Evolutionary conservation across 202 grass and related monocot genomes (phyloP), one percentile per base, ranked within the genome.

Genomic region (Setaria italica): DNA sequence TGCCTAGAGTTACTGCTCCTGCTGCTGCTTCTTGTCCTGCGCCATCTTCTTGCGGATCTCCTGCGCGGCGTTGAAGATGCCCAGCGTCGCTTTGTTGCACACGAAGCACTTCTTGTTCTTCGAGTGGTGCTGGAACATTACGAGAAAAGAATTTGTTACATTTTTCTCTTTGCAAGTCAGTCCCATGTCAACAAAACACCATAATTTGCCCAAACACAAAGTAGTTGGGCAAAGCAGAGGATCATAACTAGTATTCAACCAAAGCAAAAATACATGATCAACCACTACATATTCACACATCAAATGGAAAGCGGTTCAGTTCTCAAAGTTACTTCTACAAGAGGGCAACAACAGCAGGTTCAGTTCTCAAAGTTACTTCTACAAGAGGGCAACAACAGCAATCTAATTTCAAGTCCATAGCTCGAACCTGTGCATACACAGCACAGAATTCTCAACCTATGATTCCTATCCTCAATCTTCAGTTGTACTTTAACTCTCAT

Each of bases 51-150:
- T 97, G 34, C 87, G 87, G 62, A 97, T 92, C 76, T 97, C 92
- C 68, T 89, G 88, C 1, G 88, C 92, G 0, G 89, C 81, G 11
- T 92, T 94, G 85, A 97, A 97, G 35, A 94, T 92, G 56, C 88
- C 94, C 4, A 87, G 79, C 0, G 94, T 92, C n/a, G 92, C 86
- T 53, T 94, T 89, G 70, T 91, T 91, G 81, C 92, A 97, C 43
- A 97, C 94, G 0, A 72, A 90, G 47, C 91, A 97, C 76, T 92
- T 97, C 72, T 97, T 97, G 80, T 94, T 97, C 89, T 81, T 97
- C 2, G 89, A 90, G 60, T 94, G 89, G 84, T 97, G 94, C 91
- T 94, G 87, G 10, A 88, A 39, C 11, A 37, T 37, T 74, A 5
- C 82, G 77, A 13, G 1, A 56, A 68, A 53, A 58, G 11, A 87